Evolutionary conservation across 345 rosid genomes (phyloP).

Genomic region (Eucalyptus victrix): DNA sequence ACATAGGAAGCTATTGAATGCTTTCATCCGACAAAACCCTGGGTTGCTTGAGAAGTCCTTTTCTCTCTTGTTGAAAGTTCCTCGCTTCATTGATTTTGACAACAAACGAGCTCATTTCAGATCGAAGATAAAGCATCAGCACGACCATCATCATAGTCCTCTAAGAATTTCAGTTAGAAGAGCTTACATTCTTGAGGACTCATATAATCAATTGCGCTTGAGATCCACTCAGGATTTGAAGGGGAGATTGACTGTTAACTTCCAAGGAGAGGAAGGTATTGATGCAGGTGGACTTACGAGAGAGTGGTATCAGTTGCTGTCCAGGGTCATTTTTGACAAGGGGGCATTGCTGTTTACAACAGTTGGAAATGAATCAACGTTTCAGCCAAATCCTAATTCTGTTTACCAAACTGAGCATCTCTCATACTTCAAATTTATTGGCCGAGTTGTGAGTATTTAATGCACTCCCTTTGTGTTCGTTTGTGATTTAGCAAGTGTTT

Average conservation of each 20-base stretch:
- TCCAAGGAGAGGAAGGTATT: slow-evolving; percentile 98
- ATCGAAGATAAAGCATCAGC: slow-evolving; percentile 92
- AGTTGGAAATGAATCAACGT: slow-evolving; percentile 94
- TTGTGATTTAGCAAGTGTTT: neutral
- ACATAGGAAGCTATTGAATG: slow-evolving; percentile 88
- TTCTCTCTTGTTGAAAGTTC: slow-evolving; percentile 91
- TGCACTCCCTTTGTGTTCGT: neutral
- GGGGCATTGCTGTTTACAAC: slow-evolving; percentile 94
- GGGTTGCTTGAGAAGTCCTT: slow-evolving; percentile 92
- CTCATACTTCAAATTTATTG: slow-evolving; percentile 95
- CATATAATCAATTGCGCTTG: slow-evolving; percentile 92
- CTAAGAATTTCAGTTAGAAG: slow-evolving; percentile 90
- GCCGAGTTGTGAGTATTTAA: slow-evolving; percentile 74
- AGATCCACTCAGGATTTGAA: slow-evolving; percentile 73
- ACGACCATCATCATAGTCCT: slow-evolving; percentile 84
- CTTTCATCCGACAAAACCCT: slow-evolving; percentile 91
- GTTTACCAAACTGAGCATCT: slow-evolving; percentile 96
- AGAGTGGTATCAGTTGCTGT: slow-evolving; percentile 97
- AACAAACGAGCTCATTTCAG: slow-evolving; percentile 86
- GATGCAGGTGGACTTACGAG: slow-evolving; percentile 99
- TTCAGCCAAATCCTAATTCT: slow-evolving; percentile 98
- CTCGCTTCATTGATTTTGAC: slow-evolving; percentile 93
- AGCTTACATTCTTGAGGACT: slow-evolving; percentile 95
- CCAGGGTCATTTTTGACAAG: slow-evolving; percentile 93
- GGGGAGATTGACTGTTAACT: slow-evolving; percentile 88